Evolutionary conservation across 371 early-diverging fungal genomes (phyloP).

Genomic region (Rhizomucor pusillus): DNA sequence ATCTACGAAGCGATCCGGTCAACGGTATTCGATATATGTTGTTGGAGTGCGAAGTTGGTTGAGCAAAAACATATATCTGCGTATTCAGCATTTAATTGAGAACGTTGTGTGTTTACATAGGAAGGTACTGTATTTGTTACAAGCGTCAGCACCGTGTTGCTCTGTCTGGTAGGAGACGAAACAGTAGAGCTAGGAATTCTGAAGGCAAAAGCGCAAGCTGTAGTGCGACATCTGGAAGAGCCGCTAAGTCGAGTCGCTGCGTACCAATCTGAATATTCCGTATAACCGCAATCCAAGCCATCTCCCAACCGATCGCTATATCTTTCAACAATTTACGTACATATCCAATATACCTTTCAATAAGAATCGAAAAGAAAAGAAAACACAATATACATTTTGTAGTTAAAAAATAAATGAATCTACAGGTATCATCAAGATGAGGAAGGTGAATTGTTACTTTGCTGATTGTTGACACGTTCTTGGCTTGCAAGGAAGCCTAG

Average conservation of each 20-base stretch:
- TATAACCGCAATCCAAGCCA: too few species aligned
- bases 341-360: too few species aligned
- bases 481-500: slow-evolving; percentile 10
- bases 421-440: too few species aligned
- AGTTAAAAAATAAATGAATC: too few species aligned
- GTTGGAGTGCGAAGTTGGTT: slow-evolving; percentile 65
- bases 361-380: too few species aligned
- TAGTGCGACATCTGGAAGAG: slow-evolving; percentile 57
- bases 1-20: slow-evolving; percentile 24
- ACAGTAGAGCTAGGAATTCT: slow-evolving; percentile 67
- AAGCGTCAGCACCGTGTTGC: slow-evolving; percentile 60
- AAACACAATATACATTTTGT: too few species aligned
- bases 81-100: background rate
- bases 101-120: slow-evolving; percentile 24
- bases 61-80: background rate
- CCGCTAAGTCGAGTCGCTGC: slow-evolving; percentile 54
- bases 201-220: slow-evolving; percentile 60
- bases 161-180: slow-evolving; percentile 67
- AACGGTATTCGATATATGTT: slow-evolving; percentile 53
- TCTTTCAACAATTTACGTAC: too few species aligned
- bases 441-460: too few species aligned
- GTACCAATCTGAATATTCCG: slow-evolving; percentile 18
- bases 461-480: background rate
- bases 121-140: slow-evolving; percentile 66
- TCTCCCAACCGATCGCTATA: too few species aligned